A percentile compares a stretch with the other conserved stretches of the same genome.
These are phyloP conservation scores for Penicillium sp. DNA, from an alignment of 2,329 filamentous ascomycete species.

Conservation along the genomic window DNA sequence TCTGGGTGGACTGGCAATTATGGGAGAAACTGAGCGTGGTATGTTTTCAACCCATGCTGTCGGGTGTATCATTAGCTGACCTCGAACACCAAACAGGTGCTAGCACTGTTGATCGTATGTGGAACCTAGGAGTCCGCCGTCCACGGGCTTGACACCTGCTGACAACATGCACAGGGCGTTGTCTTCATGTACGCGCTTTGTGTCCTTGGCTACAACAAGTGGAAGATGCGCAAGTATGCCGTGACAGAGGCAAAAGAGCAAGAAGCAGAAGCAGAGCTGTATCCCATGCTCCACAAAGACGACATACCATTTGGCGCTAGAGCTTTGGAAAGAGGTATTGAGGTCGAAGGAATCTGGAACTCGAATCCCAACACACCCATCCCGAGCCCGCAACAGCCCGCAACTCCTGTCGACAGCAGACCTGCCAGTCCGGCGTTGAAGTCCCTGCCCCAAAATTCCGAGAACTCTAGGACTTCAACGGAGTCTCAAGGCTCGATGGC, in stretches of 20 bases:
- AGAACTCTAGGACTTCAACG: neutral
- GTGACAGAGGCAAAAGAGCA: conserved; percentile 68
- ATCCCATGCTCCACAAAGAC: conserved; percentile 55
- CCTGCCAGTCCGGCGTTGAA: conserved; percentile 11
- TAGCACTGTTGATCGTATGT: conserved; percentile 68
- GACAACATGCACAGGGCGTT: conserved; percentile 49
- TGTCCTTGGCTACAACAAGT: conserved; percentile 62
- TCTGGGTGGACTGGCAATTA: conserved; percentile 72
- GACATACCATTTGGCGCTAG: conserved; percentile 84
- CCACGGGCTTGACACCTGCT: neutral
- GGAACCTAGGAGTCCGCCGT: neutral
- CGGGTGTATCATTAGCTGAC: conserved; percentile 14
- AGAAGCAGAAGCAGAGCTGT: conserved; percentile 53
- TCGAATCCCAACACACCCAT: conserved; percentile 51
- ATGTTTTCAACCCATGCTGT: conserved; percentile 43
- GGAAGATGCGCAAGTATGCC: conserved; percentile 63
- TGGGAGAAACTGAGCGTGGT: conserved; percentile 94
- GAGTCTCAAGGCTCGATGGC: neutral
- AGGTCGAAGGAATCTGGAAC: conserved; percentile 84
- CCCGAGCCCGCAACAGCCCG: conserved; percentile 24
- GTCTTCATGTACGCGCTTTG: conserved; percentile 69
- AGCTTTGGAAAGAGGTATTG: conserved; percentile 78
- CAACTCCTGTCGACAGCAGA: conserved; percentile 24
- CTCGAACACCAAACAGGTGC: conserved; percentile 57
- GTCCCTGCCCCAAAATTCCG: neutral